Conservation (phyloP, 2,329 filamentous ascomycete species). For the Aspergillus ochraceoroseus region DNA sequence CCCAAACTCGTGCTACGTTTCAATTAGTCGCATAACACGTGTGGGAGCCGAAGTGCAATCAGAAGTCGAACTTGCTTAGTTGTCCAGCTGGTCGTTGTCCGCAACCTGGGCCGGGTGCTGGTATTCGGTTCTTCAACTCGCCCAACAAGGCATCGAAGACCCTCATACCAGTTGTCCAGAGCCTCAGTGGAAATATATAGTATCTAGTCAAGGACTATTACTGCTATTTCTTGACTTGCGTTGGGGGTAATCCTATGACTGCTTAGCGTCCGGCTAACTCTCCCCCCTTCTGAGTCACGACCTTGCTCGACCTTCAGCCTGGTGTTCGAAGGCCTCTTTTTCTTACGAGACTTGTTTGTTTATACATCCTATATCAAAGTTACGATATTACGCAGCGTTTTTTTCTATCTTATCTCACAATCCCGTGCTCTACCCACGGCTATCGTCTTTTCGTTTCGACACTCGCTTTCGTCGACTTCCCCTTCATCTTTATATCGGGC, state of each 20-base stretch:
- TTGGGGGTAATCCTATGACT: conserved; percentile 27
- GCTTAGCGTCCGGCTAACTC: conserved; percentile 20
- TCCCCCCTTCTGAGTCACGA: conserved; percentile 31
- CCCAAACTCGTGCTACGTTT: conserved; percentile 18
- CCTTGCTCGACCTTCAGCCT: conserved; percentile 30
- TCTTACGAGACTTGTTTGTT: conserved; percentile 25
- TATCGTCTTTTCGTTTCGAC: conserved; percentile 22
- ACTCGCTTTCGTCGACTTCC: conserved; percentile 21
- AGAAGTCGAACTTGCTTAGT: conserved; percentile 16
- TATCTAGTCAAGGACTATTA: conserved; percentile 7
- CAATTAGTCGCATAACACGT: conserved; percentile 15
- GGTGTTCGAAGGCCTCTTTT: conserved; percentile 35
- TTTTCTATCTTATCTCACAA: conserved; percentile 11
- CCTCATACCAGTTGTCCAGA: conserved; percentile 24
- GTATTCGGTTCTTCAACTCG: conserved; percentile 24
- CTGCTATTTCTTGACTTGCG: conserved; percentile 6
- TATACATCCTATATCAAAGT: conserved; percentile 29
- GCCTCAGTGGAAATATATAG: conserved; percentile 22
- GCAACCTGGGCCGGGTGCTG: conserved; percentile 24
- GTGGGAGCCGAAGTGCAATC: conserved; percentile 14
- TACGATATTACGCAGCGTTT: conserved; percentile 43
- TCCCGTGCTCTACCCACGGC: conserved; percentile 16
- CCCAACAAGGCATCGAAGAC: conserved; percentile 20
- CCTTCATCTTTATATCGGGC: conserved; percentile 20
- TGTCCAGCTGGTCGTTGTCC: conserved; percentile 16